Base-by-base conservation (phyloP, 75 land plant genomes). In the Picea glauca region DNA sequence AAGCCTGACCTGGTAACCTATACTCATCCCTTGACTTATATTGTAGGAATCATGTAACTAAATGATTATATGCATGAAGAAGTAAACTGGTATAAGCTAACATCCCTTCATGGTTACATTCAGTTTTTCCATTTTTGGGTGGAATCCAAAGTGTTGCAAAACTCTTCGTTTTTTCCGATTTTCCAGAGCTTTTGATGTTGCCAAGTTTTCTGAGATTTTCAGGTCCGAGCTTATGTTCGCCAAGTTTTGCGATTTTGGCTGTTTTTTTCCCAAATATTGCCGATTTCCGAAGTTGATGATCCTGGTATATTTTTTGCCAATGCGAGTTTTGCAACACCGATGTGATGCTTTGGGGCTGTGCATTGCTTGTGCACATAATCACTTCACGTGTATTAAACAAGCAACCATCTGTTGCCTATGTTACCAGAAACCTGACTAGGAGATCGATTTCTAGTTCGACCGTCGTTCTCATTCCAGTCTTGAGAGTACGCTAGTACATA, bases 1-100 rank as follows among this genome's bases (percentile, higher is more conserved):
- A 92, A 91, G 84, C 80, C 90, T 64, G 62, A 79, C 18, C 89
- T 93, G 86, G 91, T 92, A 62, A 13, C 32, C n/a, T 72, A 40
- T 56, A n/a, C 40, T 68, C 72, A 68, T 65, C 38, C 1, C 2
- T 40, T 32, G 68, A 35, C 18, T 65, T 21, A 32, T 62, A 8
- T 65, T 3, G 5, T 65, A 14, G 12, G 31, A 62, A 12, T 23
- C 35, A 13, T 76, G 58, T 26, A 30, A 73, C 35, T 17, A 1
- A 40, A 64, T 32, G 32, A 56, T 79, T 31, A 58, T 14, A 13
- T 21, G 35, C 59, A 68, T 12, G 32, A 57, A 23, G 17, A 32
- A 50, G 17, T 58, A 63, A 32, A 63, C 66, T 63, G 31, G 12
- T 32, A 23, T 65, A 65, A 32, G 0, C 68, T 23, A 65, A 65